Evolutionary conservation across 495 filamentous ascomycete species (phyloP).

Genomic region (Tuber indicum): DNA sequence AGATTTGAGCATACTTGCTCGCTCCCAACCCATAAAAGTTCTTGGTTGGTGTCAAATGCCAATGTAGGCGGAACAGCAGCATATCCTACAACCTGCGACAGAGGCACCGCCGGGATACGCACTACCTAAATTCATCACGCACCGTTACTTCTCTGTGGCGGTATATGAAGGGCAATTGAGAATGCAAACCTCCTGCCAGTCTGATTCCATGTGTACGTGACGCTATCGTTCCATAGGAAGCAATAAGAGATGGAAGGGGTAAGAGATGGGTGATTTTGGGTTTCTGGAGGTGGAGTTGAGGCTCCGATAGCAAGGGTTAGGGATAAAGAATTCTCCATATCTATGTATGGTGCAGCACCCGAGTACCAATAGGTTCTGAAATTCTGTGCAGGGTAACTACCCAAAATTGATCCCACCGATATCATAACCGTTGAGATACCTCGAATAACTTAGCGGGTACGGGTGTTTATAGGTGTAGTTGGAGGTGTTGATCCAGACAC

Average conservation of each 20-base stretch:
- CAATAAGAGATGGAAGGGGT: not conserved
- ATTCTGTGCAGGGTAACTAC: not conserved
- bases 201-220: slow-evolving; percentile 35
- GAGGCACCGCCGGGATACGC: slow-evolving; percentile 32
- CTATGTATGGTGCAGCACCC: too few species aligned
- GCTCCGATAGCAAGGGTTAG: not conserved
- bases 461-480: not conserved
- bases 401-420: not conserved
- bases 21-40: slow-evolving; percentile 87
- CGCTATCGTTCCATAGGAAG: slow-evolving; percentile 25
- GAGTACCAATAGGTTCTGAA: not conserved
- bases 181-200: slow-evolving; percentile 39
- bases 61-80: slow-evolving; percentile 43
- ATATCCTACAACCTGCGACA: slow-evolving; percentile 29
- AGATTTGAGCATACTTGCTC: slow-evolving; percentile 60
- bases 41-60: slow-evolving; percentile 79
- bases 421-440: not conserved
- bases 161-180: not conserved
- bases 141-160: slow-evolving; percentile 9
- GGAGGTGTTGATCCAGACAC: not conserved
- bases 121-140: slow-evolving; percentile 22
- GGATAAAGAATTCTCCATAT: not conserved
- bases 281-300: not conserved
- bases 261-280: not conserved
- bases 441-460: not conserved